Conservation (phyloP, 345 rosid species). For the Kernera saxatilis region DNA sequence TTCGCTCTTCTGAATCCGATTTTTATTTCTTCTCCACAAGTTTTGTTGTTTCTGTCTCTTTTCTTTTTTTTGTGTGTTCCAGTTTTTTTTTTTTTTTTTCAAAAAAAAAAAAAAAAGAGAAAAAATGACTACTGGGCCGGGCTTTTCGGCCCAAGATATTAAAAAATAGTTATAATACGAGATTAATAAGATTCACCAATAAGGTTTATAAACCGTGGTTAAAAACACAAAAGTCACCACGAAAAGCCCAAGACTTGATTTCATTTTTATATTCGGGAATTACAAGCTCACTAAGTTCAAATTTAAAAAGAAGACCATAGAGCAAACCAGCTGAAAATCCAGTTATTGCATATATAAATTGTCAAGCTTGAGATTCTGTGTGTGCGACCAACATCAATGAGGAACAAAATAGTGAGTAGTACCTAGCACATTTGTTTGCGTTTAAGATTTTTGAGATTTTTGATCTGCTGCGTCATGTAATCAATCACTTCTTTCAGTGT, state of each 20-base stretch:
- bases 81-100: neutral
- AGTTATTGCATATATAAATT: no score
- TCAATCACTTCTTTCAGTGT: conserved; percentile 72
- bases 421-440: conserved; percentile 40
- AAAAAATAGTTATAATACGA: neutral
- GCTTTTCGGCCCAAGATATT: no score
- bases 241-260: neutral
- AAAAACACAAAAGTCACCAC: neutral
- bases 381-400: neutral
- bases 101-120: neutral
- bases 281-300: neutral
- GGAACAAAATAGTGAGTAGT: neutral
- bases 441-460: conserved; percentile 22
- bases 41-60: conserved; percentile 14
- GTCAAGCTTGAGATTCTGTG: neutral
- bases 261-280: neutral
- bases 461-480: conserved; percentile 38
- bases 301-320: neutral
- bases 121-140: no score
- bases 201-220: neutral
- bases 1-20: conserved; percentile 12
- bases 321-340: neutral
- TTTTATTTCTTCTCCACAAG: neutral
- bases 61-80: neutral
- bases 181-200: neutral